A percentile compares a stretch with the other conserved stretches of the same genome.
These are phyloP conservation scores for Amniculicola lignicola DNA, from an alignment of 495 filamentous ascomycete species.

Conservation along the genomic window DNA sequence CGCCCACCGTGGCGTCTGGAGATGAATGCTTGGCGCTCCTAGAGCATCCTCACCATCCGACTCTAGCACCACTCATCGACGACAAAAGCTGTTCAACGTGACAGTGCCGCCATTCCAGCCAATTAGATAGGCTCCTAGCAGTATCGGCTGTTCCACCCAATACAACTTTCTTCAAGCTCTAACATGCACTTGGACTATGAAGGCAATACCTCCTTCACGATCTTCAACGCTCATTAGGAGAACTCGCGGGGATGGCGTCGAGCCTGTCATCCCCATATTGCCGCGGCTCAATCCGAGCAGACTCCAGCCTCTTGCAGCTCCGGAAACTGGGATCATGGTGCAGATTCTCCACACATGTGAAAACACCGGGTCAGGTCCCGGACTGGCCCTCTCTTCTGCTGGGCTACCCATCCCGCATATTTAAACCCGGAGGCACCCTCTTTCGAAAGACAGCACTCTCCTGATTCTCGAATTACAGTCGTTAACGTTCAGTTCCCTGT, in stretches of 20 bases:
- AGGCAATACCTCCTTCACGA: slow-evolving; percentile 16
- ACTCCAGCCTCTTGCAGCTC: neutral
- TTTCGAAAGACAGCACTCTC: neutral
- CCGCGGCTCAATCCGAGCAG: slow-evolving; percentile 3
- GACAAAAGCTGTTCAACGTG: slow-evolving; percentile 3
- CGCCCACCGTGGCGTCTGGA: slow-evolving; percentile 9
- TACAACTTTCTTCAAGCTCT: neutral
- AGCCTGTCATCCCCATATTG: slow-evolving; percentile 10
- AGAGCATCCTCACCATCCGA: neutral
- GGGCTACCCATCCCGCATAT: slow-evolving; percentile 4
- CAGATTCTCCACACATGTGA: slow-evolving; percentile 27
- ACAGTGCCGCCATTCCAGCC: neutral
- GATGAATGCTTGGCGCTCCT: neutral
- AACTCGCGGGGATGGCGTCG: slow-evolving; percentile 3
- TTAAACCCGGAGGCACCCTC: slow-evolving; percentile 14
- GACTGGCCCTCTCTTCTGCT: neutral
- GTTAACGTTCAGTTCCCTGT: neutral
- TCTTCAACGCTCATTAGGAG: slow-evolving; percentile 9
- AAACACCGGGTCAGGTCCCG: slow-evolving; percentile 4
- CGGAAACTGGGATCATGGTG: slow-evolving; percentile 1
- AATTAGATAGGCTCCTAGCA: neutral
- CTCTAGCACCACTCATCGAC: neutral
- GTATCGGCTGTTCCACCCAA: slow-evolving; percentile 15
- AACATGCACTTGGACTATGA: neutral
- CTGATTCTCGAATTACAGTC: slow-evolving; percentile 6